Conservation (phyloP, 1,139 yeast genomes). For the Candida dubliniensis region DNA sequence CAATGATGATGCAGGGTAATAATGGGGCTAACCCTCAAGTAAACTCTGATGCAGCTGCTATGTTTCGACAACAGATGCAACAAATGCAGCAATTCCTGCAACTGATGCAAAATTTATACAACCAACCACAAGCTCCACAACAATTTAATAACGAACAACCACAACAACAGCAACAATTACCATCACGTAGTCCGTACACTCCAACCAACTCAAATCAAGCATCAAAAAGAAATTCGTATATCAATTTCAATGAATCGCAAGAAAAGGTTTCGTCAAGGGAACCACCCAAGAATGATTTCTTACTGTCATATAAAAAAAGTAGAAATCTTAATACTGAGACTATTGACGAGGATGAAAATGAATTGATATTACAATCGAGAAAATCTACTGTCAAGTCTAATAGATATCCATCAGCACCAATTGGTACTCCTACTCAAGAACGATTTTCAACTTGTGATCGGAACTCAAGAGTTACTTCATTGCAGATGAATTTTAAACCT, state of each 20-base stretch:
- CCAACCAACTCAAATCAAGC: not conserved
- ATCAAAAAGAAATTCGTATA: not conserved
- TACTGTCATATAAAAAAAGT: constrained; percentile 12
- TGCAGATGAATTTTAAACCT: constrained; percentile 29
- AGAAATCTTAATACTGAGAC: constrained; percentile 9
- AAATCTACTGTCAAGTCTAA: constrained; percentile 36
- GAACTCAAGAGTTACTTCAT: constrained; percentile 22
- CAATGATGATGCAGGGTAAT: constrained; percentile 8
- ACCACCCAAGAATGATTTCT: constrained; percentile 12
- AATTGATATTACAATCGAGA: constrained; percentile 32
- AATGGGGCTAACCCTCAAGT: not conserved
- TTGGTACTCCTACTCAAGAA: constrained; percentile 8
- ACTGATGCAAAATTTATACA: not conserved
- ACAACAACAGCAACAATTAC: not conserved
- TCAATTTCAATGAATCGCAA: constrained; percentile 1
- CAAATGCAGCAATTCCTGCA: constrained; percentile 3
- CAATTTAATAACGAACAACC: not conserved
- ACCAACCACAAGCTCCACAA: constrained; percentile 1
- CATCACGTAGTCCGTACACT: not conserved
- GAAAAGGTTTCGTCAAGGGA: not conserved
- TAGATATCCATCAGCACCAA: constrained; percentile 41
- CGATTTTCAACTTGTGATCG: not conserved
- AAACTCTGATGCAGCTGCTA: not conserved
- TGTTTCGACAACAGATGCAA: constrained; percentile 8
- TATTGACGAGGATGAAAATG: constrained; percentile 16